A percentile compares a stretch with the other conserved stretches of the same genome.
phyloP scores from a whole-genome alignment of 2,329 filamentous ascomycete species.

The Sporothrix euskadiensis region DNA sequence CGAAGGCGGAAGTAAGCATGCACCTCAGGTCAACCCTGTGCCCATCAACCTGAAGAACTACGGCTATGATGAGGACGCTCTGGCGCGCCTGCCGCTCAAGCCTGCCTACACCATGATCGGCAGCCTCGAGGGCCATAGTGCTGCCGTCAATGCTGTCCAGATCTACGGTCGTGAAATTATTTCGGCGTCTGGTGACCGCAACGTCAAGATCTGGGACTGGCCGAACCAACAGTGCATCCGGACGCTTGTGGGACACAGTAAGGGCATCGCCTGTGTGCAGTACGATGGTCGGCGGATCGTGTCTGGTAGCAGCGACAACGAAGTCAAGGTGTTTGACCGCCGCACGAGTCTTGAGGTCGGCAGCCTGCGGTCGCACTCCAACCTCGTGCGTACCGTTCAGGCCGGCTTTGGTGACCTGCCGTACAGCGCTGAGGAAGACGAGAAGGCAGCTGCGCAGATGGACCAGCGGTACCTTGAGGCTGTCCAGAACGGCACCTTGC shows the following conservation, averaged over 20 bases:
- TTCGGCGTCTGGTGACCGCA: slow-evolving; percentile 89
- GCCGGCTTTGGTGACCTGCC: slow-evolving; percentile 89
- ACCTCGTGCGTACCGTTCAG: slow-evolving; percentile 90
- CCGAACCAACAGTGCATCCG: slow-evolving; percentile 72
- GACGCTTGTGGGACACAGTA: slow-evolving; percentile 82
- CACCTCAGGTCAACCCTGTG: slow-evolving; percentile 55
- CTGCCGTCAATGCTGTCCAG: slow-evolving; percentile 95
- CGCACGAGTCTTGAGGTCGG: slow-evolving; percentile 85
- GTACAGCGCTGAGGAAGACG: slow-evolving; percentile 74
- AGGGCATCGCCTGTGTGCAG: slow-evolving; percentile 96
- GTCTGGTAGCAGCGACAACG: slow-evolving; percentile 93
- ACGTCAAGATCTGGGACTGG: slow-evolving; percentile 94
- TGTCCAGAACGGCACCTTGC: slow-evolving; percentile 52
- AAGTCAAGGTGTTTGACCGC: slow-evolving; percentile 92
- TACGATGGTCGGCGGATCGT: slow-evolving; percentile 93
- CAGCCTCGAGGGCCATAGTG: slow-evolving; percentile 77
- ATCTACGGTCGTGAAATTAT: slow-evolving; percentile 84
- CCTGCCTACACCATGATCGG: slow-evolving; percentile 76
- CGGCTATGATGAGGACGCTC: slow-evolving; percentile 52
- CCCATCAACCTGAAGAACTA: slow-evolving; percentile 55
- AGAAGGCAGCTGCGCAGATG: slow-evolving; percentile 68
- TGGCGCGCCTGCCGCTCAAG: slow-evolving; percentile 54
- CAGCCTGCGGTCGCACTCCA: slow-evolving; percentile 76
- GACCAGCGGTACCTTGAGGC: slow-evolving; percentile 72
- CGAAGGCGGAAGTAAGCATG: neutral